Evolutionary conservation across 768 basidiomycete genomes (phyloP).

Genomic region (Pleurotus ostreatus): DNA sequence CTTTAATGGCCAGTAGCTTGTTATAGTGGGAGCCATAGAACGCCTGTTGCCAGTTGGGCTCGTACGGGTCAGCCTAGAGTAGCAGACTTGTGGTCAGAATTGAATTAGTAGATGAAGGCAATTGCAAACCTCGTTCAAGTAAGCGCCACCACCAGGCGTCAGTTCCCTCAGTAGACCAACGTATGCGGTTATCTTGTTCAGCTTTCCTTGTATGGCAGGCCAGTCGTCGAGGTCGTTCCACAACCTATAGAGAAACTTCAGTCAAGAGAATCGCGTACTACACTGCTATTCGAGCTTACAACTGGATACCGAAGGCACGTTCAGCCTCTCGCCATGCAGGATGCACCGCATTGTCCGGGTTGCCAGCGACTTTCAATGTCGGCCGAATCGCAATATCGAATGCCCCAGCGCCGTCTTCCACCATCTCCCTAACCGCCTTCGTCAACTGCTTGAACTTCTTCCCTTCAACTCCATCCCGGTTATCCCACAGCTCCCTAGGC

Average conservation of each 20-base stretch:
- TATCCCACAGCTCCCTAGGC: slow-evolving; percentile 7
- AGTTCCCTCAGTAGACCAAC: background rate
- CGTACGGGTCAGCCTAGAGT: background rate
- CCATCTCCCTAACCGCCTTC: slow-evolving; percentile 5
- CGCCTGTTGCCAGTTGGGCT: slow-evolving; percentile 8
- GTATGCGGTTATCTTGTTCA: slow-evolving; percentile 2
- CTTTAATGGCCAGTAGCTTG: slow-evolving; percentile 2
- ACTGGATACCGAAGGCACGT: slow-evolving; percentile 1
- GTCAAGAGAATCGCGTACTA: background rate
- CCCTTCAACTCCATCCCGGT: background rate
- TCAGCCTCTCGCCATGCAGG: slow-evolving; percentile 10
- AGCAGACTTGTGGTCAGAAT: background rate
- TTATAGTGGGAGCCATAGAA: slow-evolving; percentile 9
- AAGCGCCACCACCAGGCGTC: slow-evolving; percentile 3
- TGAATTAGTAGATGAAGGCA: background rate
- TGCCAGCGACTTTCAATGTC: slow-evolving; percentile 6
- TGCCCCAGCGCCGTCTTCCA: slow-evolving; percentile 7
- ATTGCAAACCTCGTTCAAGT: slow-evolving; percentile 6
- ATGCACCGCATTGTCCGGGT: slow-evolving; percentile 5
- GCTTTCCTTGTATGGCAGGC: background rate
- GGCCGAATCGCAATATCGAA: slow-evolving; percentile 8
- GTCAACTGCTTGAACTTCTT: background rate
- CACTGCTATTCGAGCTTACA: background rate
- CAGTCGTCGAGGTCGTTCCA: background rate
- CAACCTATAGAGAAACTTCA: background rate